Evolutionary conservation across 2,329 filamentous ascomycete genomes (phyloP), one percentile per base, ranked within the genome.

Genomic region (Arthroderma sp.): DNA sequence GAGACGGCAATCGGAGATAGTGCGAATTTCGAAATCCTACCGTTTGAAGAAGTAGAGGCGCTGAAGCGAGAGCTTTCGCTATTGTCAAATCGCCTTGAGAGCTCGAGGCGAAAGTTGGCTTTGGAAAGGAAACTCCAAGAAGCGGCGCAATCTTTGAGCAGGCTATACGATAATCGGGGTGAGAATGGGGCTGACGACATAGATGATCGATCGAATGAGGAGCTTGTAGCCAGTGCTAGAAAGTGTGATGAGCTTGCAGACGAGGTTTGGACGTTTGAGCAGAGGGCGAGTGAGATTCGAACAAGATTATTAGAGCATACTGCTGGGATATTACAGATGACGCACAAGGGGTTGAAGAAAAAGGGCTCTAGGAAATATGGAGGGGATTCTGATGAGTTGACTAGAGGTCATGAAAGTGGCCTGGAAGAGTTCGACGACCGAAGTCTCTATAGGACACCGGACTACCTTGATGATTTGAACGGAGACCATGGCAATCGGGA

Each of bases 71-170:
- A 94, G 68, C 77, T 81, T 50, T 75, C 78, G 47, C 70, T 78
- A 32, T 65, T 96, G 41, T 72, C 75, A 28, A 77, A 80, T 57
- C 81, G 85, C n/a, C 80, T 94, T 52, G 84, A 89, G 50, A 81
- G 85, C 33, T 80, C 85, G 15, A 79, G 81, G 52, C 77, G 85
- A 48, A 94, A 89, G 63, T 73, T 98, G 33, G 80, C 81, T 30
- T 79, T 96, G 38, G 91, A 98, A 62, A 83, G 80, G 44, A 98
- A 96, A 68, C 86, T 95, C 55, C 83, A 87, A 55, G 89, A 96
- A 72, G 91, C 91, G 1, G 86, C 91, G 7, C 77, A 82, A 51
- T 94, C 87, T 36, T 80, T 98, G 64, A 81, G 81, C 47, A 81
- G 83, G 55, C 71, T 98, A 29, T 86, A 93, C 59, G 77, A 77